A percentile compares a stretch with the other conserved stretches of the same genome.
Evolutionary conservation across 768 basidiomycete species (phyloP).

Genomic region (Boletus tomentosulus): DNA sequence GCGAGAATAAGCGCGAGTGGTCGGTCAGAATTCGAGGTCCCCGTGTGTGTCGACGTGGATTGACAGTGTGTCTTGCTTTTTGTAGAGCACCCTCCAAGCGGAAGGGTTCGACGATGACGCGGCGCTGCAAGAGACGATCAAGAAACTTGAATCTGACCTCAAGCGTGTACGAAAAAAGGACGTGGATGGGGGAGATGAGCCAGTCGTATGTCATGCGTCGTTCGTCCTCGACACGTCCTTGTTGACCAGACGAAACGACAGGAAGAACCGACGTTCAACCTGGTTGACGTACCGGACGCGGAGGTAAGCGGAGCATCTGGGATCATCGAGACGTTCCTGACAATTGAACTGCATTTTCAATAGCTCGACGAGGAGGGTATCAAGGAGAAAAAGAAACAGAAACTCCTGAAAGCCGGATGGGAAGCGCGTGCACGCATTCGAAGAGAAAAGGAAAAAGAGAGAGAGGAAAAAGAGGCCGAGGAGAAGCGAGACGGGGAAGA

Average conservation of each 20-base stretch:
- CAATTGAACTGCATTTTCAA: too few species aligned
- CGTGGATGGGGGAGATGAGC: slow-evolving; percentile 63
- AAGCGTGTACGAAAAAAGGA: slow-evolving; percentile 82
- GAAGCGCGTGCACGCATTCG: slow-evolving; percentile 83
- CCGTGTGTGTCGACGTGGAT: background rate
- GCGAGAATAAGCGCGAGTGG: slow-evolving; percentile 72
- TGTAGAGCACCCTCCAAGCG: slow-evolving; percentile 52
- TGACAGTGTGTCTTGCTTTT: background rate
- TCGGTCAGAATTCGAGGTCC: slow-evolving; percentile 37
- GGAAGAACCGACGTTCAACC: slow-evolving; percentile 85
- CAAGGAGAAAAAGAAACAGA: slow-evolving; percentile 94
- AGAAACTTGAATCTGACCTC: slow-evolving; percentile 77
- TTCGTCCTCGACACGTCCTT: background rate
- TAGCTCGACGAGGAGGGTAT: slow-evolving; percentile 86
- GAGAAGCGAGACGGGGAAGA: slow-evolving; percentile 68
- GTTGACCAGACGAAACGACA: slow-evolving; percentile 24
- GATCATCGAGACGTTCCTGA: background rate
- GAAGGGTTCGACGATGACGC: slow-evolving; percentile 79
- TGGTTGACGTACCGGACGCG: slow-evolving; percentile 88
- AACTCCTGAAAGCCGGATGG: slow-evolving; percentile 87
- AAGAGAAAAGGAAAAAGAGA: slow-evolving; percentile 85
- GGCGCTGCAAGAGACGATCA: slow-evolving; percentile 75
- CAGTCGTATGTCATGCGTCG: slow-evolving; percentile 34
- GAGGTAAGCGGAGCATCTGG: slow-evolving; percentile 46
- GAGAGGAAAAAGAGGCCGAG: slow-evolving; percentile 58